A percentile compares a stretch with the other conserved stretches of the same genome.
These are phyloP conservation scores for Begonia masoniana DNA, from an alignment of 306 rosid species.

Conservation along the genomic window DNA sequence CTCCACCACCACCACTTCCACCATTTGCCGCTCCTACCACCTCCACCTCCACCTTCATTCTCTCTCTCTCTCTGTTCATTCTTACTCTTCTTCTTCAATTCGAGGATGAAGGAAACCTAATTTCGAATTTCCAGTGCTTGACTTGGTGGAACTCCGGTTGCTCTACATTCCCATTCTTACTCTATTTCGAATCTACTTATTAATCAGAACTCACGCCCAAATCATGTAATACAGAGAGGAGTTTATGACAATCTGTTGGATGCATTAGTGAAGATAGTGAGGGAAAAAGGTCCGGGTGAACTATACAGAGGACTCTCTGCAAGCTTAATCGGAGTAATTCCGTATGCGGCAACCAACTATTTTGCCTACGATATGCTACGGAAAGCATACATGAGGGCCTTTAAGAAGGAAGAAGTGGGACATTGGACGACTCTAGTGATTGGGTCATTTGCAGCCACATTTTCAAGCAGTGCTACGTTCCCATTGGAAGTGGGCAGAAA, in stretches of 20 bases:
- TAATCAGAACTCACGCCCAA: neutral
- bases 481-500: constrained; percentile 77
- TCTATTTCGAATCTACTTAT: neutral
- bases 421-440: constrained; percentile 47
- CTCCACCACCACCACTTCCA: too few species aligned
- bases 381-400: constrained; percentile 39
- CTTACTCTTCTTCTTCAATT: too few species aligned
- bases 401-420: constrained; percentile 42
- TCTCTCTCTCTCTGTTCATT: too few species aligned
- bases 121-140: too few species aligned
- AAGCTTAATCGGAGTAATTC: constrained; percentile 69
- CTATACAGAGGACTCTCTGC: constrained; percentile 68
- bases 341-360: constrained; percentile 69
- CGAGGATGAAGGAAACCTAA: too few species aligned
- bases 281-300: constrained; percentile 62
- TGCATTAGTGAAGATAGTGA: constrained; percentile 36
- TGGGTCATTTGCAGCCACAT: constrained; percentile 61
- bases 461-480: constrained; percentile 64
- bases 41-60: too few species aligned
- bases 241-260: constrained; percentile 39
- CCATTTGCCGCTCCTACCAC: too few species aligned
- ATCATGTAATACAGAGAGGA: constrained; percentile 39
- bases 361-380: constrained; percentile 58
- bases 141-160: too few species aligned
- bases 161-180: too few species aligned